Evolutionary conservation across 257 asterid genomes (phyloP), one percentile per base, ranked within the genome.

Genomic region (Cynanchum wilfordii): DNA sequence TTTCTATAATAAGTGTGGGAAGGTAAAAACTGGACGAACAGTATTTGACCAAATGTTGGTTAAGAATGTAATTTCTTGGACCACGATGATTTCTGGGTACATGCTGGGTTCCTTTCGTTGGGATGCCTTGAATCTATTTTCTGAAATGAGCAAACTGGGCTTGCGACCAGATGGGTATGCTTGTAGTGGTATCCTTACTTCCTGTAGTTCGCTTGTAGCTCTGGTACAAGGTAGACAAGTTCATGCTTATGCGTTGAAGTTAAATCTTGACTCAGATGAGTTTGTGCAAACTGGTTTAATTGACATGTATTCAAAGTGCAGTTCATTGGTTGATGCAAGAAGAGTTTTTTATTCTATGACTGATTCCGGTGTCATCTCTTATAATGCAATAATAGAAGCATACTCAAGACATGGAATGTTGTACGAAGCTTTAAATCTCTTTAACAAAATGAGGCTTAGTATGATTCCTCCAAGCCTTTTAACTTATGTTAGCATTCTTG

Each of bases 401-500:
- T 82, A 81, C 77, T 69, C 82, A 12, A 78, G 77, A 51, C 77
- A 82, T 24, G 80, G 68, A 64, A 78, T 63, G 70, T 64, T 72
- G 38, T 38, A 42, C 15, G 82, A 78, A 77, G 87, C 82, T 0
- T 58, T 82, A 50, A 76, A 73, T 47, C 73, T 86, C 47, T 86
- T 84, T 65, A 69, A 64, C 20, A 64, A 82, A 54, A 80, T 84
- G 90, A 82, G 86, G 72, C 72, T 40, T 42, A 72, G 78, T 66
- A 29, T 29, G 15, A 72, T 80, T 66, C 25, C 66, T 16, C 86
- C 88, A 12, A 84, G 79, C 68, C 69, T 52, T 59, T 67, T 72
- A 77, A 76, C 88, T 5, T 78, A 84, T 44, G 76, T 84, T 66
- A 74, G 84, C 71, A 83, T 86, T 73, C 84, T 86, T n/a, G 83